A percentile compares a stretch with the other conserved stretches of the same genome.
Conservation (phyloP, 2,329 filamentous ascomycete genomes). For the Didymella glomerata region DNA sequence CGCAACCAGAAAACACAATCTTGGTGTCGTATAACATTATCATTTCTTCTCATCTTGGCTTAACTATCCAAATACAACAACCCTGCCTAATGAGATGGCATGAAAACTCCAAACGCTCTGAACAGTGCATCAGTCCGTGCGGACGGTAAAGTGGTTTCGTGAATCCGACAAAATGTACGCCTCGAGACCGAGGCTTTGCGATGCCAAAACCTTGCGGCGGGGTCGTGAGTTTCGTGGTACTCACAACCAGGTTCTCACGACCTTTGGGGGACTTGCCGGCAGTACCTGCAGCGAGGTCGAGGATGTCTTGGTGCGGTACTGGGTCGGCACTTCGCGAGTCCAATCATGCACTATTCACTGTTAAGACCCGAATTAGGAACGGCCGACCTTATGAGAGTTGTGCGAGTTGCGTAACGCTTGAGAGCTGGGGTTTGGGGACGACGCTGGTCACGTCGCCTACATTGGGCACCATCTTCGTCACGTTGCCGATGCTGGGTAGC, state of each 20-base stretch:
- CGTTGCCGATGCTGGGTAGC: constrained; percentile 6
- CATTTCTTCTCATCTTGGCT: constrained; percentile 19
- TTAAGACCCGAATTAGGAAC: constrained; percentile 26
- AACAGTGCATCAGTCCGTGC: constrained; percentile 21
- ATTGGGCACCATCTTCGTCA: constrained; percentile 8
- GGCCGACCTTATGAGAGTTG: constrained; percentile 18
- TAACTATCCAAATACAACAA: constrained; percentile 16
- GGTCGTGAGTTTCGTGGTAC: constrained; percentile 22
- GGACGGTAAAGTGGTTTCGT: constrained; percentile 17
- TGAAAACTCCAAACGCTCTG: constrained; percentile 22
- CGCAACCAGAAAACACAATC: too few relatives aligned
- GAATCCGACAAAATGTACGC: background rate
- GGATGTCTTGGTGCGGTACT: constrained; percentile 1
- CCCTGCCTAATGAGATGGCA: constrained; percentile 11
- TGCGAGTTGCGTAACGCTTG: constrained; percentile 9
- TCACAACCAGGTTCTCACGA: background rate
- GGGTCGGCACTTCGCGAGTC: constrained; percentile 9
- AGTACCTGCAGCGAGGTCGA: too few relatives aligned
- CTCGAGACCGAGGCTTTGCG: background rate
- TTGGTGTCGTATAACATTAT: constrained; percentile 17
- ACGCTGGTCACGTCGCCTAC: constrained; percentile 11
- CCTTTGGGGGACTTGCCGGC: background rate
- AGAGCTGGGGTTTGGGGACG: constrained; percentile 15
- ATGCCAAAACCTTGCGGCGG: background rate
- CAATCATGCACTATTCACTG: constrained; percentile 28